A percentile compares a stretch with the other conserved stretches of the same genome.
Evolutionary conservation across 2,329 filamentous ascomycete species (phyloP).

Genomic region (Cladosporium sp.): DNA sequence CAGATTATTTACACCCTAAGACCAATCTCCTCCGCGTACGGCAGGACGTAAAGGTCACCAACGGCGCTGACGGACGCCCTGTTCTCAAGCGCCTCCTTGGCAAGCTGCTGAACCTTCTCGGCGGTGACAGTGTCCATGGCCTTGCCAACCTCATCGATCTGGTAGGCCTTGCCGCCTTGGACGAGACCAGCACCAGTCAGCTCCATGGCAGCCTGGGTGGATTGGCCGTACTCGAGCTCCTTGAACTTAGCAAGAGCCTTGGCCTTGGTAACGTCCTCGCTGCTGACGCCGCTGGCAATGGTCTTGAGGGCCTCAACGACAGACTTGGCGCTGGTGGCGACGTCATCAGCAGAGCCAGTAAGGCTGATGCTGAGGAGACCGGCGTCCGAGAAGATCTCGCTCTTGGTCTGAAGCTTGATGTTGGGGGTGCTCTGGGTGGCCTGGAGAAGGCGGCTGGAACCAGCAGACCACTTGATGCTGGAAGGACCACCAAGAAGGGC

Average conservation of each 20-base stretch:
- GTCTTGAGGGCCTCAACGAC: constrained; percentile 78
- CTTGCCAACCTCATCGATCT: constrained; percentile 76
- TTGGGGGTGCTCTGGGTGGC: constrained; percentile 63
- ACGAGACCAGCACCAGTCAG: constrained; percentile 81
- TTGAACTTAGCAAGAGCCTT: constrained; percentile 91
- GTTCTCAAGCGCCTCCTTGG: constrained; percentile 79
- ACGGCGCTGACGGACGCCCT: constrained; percentile 88
- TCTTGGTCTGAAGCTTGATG: constrained; percentile 67
- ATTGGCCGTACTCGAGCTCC: constrained; percentile 76
- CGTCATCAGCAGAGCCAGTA: constrained; percentile 66
- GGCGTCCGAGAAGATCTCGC: constrained; percentile 86
- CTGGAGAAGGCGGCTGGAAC: constrained; percentile 87
- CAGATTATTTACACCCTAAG: constrained; percentile 74
- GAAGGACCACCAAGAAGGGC: constrained; percentile 87
- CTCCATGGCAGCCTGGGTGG: constrained; percentile 71
- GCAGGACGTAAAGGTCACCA: constrained; percentile 85
- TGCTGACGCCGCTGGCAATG: constrained; percentile 65
- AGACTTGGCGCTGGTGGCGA: constrained; percentile 70
- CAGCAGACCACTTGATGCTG: constrained; percentile 90
- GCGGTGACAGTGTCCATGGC: constrained; percentile 74
- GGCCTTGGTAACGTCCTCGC: constrained; percentile 88
- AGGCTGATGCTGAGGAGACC: constrained; percentile 84
- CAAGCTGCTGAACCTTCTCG: constrained; percentile 84
- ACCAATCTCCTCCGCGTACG: constrained; percentile 90
- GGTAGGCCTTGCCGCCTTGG: constrained; percentile 74